Evolutionary conservation across 1,284 basidiomycete species (phyloP).

Genomic region (Microbotryomycetes sp.): DNA sequence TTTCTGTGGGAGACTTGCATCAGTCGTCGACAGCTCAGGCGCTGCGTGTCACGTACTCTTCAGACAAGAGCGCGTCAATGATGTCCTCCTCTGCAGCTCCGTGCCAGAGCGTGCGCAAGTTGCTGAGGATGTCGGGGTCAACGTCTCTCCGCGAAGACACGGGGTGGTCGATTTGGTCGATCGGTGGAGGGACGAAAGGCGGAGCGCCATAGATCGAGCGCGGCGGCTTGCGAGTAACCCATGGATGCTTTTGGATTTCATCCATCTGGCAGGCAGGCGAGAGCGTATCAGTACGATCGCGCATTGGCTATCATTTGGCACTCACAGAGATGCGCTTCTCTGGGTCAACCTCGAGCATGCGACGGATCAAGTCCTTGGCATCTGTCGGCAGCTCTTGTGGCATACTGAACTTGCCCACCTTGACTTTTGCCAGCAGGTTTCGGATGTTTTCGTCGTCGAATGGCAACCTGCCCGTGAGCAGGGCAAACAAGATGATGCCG

Average conservation of each 20-base stretch:
- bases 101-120: slow-evolving; percentile 85
- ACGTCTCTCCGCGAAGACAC: slow-evolving; percentile 57
- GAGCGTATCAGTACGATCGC: slow-evolving; percentile 1
- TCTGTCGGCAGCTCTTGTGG: slow-evolving; percentile 66
- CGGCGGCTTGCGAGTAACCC: slow-evolving; percentile 64
- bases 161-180: slow-evolving; percentile 61
- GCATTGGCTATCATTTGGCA: slow-evolving; percentile 6
- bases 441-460: slow-evolving; percentile 84
- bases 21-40: not conserved
- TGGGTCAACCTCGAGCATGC: slow-evolving; percentile 83
- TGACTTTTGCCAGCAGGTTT: slow-evolving; percentile 73
- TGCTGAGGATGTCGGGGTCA: slow-evolving; percentile 82
- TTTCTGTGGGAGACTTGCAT: slow-evolving; percentile 43
- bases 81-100: slow-evolving; percentile 65
- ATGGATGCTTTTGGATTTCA: slow-evolving; percentile 79
- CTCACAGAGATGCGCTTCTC: slow-evolving; percentile 73
- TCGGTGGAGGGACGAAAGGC: slow-evolving; percentile 58
- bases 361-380: slow-evolving; percentile 72
- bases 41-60: slow-evolving; percentile 39
- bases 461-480: slow-evolving; percentile 82
- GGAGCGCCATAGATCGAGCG: slow-evolving; percentile 48
- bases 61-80: slow-evolving; percentile 54
- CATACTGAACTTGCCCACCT: slow-evolving; percentile 72
- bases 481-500: slow-evolving; percentile 88
- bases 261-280: slow-evolving; percentile 52